Evolutionary conservation across 306 rosid species (phyloP).

Genomic region (Comarum palustre): DNA sequence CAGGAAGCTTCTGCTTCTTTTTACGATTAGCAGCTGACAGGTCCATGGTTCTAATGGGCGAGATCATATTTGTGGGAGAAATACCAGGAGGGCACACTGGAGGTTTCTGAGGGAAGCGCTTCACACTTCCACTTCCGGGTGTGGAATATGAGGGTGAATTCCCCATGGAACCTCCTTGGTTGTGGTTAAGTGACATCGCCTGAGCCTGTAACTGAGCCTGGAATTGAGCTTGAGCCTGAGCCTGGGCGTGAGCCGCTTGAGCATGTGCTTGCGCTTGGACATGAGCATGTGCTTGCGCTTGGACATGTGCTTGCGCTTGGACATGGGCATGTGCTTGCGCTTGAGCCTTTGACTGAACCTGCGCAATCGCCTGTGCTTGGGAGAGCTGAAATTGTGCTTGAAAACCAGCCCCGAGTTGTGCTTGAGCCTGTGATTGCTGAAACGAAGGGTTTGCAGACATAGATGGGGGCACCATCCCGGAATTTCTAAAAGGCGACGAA

Average conservation of each 20-base stretch:
- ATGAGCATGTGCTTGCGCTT: conserved; percentile 38
- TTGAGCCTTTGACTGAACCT: conserved; percentile 78
- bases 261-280: conserved; percentile 69
- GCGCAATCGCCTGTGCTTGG: conserved; percentile 93
- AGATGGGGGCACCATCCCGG: conserved; percentile 55
- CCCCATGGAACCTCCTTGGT: conserved; percentile 54
- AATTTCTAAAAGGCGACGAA: conserved; percentile 75
- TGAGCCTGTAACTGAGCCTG: conserved; percentile 98
- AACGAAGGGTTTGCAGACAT: conserved; percentile 56
- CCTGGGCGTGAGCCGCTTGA: conserved; percentile 77
- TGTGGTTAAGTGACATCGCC: conserved; percentile 64
- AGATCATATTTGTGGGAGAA: conserved; percentile 52
- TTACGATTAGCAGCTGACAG: conserved; percentile 67
- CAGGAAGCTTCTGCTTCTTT: conserved; percentile 95
- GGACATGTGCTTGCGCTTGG: conserved; percentile 67
- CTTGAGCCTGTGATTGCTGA: conserved; percentile 66
- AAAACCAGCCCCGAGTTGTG: conserved; percentile 65
- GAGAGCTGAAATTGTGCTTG: conserved; percentile 78
- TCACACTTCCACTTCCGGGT: conserved; percentile 46
- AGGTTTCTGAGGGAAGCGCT: conserved; percentile 74
- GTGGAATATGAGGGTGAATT: conserved; percentile 49
- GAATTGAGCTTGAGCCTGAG: conserved; percentile 65
- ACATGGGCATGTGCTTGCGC: conserved; percentile 68
- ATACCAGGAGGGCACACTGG: conserved; percentile 74
- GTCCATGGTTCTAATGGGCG: conserved; percentile 79